phyloP scores from a whole-genome alignment of 768 basidiomycete genomes.

The Pleurotus cornucopiae region DNA sequence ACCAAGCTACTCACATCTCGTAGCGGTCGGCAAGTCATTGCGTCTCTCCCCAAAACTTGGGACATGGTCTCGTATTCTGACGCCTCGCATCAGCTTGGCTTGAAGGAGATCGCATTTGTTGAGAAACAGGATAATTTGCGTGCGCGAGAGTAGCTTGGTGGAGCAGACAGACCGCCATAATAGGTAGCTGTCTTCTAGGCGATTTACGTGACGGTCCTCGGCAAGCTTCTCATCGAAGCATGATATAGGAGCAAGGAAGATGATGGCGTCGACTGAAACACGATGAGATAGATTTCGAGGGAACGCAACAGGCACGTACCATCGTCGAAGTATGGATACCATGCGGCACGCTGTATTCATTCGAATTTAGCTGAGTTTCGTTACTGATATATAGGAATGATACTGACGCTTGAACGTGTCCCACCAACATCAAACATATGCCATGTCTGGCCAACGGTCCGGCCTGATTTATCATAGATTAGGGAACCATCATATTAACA shows the following conservation, averaged over 20 bases:
- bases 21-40: constrained; percentile 66
- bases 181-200: constrained; percentile 63
- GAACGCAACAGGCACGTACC: constrained; percentile 26
- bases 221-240: constrained; percentile 79
- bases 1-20: constrained; percentile 50
- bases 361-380: constrained; percentile 9
- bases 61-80: constrained; percentile 62
- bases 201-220: constrained; percentile 66
- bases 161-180: constrained; percentile 75
- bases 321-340: constrained; percentile 82
- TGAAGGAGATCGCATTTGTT: constrained; percentile 74
- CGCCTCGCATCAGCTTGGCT: constrained; percentile 66
- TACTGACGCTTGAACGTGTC: constrained; percentile 59
- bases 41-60: constrained; percentile 70
- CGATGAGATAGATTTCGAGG: not conserved
- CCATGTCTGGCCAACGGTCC: constrained; percentile 48
- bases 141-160: constrained; percentile 57
- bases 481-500: not conserved
- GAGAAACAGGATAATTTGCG: constrained; percentile 56
- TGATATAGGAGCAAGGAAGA: constrained; percentile 77
- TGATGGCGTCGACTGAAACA: constrained; percentile 64
- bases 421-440: constrained; percentile 82
- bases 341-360: constrained; percentile 54
- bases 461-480: constrained; percentile 28
- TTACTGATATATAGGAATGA: constrained; percentile 12